Evolutionary conservation across 108 stramenopile species (phyloP).

Genomic region (Ochromonas danica): DNA sequence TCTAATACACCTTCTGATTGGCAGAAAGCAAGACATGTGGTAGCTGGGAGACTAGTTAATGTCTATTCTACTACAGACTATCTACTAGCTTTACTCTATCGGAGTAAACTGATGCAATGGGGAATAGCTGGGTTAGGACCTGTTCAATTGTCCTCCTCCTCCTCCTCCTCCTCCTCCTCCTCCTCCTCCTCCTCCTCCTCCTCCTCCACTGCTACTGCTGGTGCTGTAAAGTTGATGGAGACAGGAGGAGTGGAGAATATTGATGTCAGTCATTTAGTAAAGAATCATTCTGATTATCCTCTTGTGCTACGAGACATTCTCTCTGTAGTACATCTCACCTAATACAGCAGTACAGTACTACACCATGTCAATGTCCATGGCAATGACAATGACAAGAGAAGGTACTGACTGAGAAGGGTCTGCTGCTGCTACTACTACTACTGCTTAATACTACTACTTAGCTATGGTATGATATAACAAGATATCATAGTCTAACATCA

Average conservation of each 20-base stretch:
- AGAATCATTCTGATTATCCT: slow-evolving; percentile 11
- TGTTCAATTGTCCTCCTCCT: not conserved
- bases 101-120: slow-evolving; percentile 42
- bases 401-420: no score
- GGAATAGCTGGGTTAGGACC: slow-evolving; percentile 16
- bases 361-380: no score
- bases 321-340: no score
- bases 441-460: no score
- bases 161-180: not conserved
- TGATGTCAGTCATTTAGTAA: slow-evolving; percentile 22
- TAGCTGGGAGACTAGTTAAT: slow-evolving; percentile 86
- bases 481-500: no score
- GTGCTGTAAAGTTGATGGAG: not conserved
- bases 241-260: slow-evolving; percentile 4
- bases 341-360: no score
- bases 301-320: not conserved
- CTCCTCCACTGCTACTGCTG: not conserved
- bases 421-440: no score
- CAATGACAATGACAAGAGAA: no score
- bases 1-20: slow-evolving; percentile 45
- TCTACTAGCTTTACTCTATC: slow-evolving; percentile 80
- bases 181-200: not conserved
- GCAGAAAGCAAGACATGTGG: slow-evolving; percentile 73
- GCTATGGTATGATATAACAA: no score
- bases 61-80: slow-evolving; percentile 81